Evolutionary conservation across 805 yeast genomes (phyloP), one percentile per base, ranked within the genome.

Genomic region (Nakazawaea ishiwadae): DNA sequence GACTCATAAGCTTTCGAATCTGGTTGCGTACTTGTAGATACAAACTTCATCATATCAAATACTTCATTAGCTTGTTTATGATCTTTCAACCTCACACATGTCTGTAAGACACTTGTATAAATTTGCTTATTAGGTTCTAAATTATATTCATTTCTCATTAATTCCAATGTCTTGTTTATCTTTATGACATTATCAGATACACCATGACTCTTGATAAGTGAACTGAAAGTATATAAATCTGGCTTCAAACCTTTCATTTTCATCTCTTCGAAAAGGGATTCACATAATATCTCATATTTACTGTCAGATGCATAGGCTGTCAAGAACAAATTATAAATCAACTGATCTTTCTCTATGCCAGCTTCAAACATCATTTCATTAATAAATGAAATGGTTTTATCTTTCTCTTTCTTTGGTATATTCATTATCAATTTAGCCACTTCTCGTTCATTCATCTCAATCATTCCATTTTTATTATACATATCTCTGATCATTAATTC

Each of bases 1-100:
- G 84, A 75, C 44, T 81, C 79, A 58, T 89, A 93, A 1, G 89
- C 76, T 14, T 63, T 60, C 0, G 75, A 53, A 36, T 79, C 84
- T 0, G 98, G 96, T 37, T 76, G 71, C 12, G 89, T 77, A 20
- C 67, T 64, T 4, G 67, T 53, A 1, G 93, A 78, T 49, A 83
- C 58, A 56, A 86, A 91, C 55, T 88, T 91, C 89, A 93, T 79
- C 47, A 87, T 77, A 49, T 83, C 88, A 60, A 93, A 93, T 2
- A 85, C 66, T 34, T 79, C 79, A 42, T 75, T 73, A 0, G 96
- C 95, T 47, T 82, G 79, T 14, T 66, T 58, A 46, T 69, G 76
- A 41, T 75, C 73, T 44, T 55, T 63, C 39, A 69, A 53, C 40
- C 75, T 68, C 5, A 79, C 77, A 52, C 83, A 77, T 18, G 85